Evolutionary conservation across 768 basidiomycete species (phyloP).

Genomic region (Tricholoma sp.): DNA sequence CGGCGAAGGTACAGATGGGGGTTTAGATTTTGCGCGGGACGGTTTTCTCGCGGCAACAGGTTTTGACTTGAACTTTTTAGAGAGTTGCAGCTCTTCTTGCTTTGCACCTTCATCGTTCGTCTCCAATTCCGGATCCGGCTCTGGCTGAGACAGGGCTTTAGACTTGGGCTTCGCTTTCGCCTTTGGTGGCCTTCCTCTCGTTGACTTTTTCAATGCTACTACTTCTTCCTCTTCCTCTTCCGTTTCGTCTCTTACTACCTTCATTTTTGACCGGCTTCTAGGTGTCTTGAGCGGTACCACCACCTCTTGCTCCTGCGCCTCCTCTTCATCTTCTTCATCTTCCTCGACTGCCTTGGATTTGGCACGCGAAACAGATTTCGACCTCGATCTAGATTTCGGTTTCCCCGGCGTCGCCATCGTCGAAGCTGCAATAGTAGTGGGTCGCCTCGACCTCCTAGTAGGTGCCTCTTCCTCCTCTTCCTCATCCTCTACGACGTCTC

Average conservation of each 20-base stretch:
- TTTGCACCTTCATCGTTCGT: conserved; percentile 13
- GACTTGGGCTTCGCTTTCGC: neutral
- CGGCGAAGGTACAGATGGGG: conserved; percentile 1
- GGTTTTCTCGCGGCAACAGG: conserved; percentile 6
- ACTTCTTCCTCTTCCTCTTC: conserved; percentile 9
- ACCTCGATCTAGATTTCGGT: conserved; percentile 19
- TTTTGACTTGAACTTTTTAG: conserved; percentile 10
- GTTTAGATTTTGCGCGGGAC: conserved; percentile 20
- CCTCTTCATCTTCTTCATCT: conserved; percentile 14
- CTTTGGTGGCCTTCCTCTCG: conserved; percentile 6
- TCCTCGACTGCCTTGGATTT: conserved; percentile 8
- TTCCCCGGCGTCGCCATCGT: conserved; percentile 6
- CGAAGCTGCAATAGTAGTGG: neutral
- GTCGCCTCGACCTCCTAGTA: neutral
- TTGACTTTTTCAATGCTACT: conserved; percentile 10
- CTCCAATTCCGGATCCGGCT: conserved; percentile 5
- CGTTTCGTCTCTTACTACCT: conserved; percentile 7
- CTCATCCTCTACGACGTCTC: conserved; percentile 19
- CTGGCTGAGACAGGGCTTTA: neutral
- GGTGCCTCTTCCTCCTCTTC: conserved; percentile 17
- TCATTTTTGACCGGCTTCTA: conserved; percentile 8
- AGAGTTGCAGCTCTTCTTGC: conserved; percentile 6
- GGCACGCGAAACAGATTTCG: conserved; percentile 16
- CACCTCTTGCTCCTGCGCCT: neutral
- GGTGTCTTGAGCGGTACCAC: neutral